Evolutionary conservation across 345 rosid genomes (phyloP).

Genomic region (Leavenworthia alabamica): DNA sequence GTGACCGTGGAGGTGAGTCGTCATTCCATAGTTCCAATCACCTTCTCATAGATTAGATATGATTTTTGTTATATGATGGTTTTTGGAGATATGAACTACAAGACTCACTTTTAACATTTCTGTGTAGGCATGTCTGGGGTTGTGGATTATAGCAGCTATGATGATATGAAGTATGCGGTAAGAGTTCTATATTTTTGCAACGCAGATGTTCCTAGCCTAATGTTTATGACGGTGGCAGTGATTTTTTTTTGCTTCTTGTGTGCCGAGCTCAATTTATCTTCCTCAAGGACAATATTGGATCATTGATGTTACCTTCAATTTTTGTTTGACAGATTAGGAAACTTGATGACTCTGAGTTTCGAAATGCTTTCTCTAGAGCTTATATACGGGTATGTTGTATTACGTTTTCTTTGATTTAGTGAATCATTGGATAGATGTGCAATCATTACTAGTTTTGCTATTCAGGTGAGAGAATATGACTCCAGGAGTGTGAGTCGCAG

Average conservation of each 20-base stretch:
- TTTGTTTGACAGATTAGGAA: slow-evolving; percentile 53
- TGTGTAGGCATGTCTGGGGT: slow-evolving; percentile 79
- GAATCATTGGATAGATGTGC: background rate
- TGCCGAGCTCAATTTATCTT: background rate
- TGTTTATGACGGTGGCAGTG: background rate
- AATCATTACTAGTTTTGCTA: background rate
- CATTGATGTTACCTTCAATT: slow-evolving; percentile 7
- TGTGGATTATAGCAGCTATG: slow-evolving; percentile 81
- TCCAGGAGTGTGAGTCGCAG: slow-evolving; percentile 64
- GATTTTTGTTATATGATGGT: background rate
- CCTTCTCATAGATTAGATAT: background rate
- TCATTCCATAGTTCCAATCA: background rate
- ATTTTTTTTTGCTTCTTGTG: background rate
- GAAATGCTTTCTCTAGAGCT: slow-evolving; percentile 80
- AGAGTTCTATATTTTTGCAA: slow-evolving; percentile 37
- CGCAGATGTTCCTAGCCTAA: background rate
- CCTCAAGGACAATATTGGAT: background rate
- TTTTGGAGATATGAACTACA: background rate
- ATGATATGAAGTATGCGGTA: slow-evolving; percentile 95
- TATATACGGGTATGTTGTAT: slow-evolving; percentile 58
- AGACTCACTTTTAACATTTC: background rate
- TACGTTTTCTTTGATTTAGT: background rate
- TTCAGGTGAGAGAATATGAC: slow-evolving; percentile 80
- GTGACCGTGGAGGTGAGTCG: slow-evolving; percentile 69
- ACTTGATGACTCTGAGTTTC: slow-evolving; percentile 81